Base-by-base conservation (phyloP, 148 eudicot species). In the Chenopodium formosanum region DNA sequence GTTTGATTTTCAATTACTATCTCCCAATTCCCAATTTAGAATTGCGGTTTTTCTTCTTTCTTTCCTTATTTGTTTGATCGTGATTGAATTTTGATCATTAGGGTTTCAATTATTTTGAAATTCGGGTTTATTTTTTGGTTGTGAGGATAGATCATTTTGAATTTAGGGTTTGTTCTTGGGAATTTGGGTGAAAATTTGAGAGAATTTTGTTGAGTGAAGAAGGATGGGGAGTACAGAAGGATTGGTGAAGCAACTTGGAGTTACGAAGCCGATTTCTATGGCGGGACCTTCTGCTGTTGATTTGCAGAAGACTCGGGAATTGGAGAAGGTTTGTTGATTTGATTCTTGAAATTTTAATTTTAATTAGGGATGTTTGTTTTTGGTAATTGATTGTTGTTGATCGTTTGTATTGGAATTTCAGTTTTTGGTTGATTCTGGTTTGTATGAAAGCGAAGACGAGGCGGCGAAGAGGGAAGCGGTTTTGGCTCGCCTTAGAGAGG, bases 381-480 rank as follows among this genome's bases (percentile, higher is more conserved):
- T 70, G 16, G 40, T 4, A 25, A 22, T 44, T 16, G n/a, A 56
- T 62, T 73, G 70, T 53, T 64, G 80, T 62, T 69, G 44, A 40
- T 64, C 34, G 2, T 78, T 44, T 46, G 44, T 11, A 12, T 60
- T 70, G 60, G 73, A 22, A 80, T 69, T 48, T 9, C 76, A 95
- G 98, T 91, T 89, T 87, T 80, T 95, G 97, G 87, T 84, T 22
- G 87, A 90, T 32, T 82, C 89, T 34, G 93, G 90, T 73, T 83
- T 95, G 0, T 89, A 95, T 67, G 98, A 95, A 68, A 92, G 89
- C 82, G 72, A 88, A 2, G 94, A 90, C 73, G 97, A 91, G 81
- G 81, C 88, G 71, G 83, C 84, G 12, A 93, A 88, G 89, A 88
- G 96, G 79, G 91, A 89, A 71, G 86, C 79, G 52, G 94, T 95